Evolutionary conservation across 805 yeast genomes (phyloP).

Genomic region (Helenozyma baotianmanensis): DNA sequence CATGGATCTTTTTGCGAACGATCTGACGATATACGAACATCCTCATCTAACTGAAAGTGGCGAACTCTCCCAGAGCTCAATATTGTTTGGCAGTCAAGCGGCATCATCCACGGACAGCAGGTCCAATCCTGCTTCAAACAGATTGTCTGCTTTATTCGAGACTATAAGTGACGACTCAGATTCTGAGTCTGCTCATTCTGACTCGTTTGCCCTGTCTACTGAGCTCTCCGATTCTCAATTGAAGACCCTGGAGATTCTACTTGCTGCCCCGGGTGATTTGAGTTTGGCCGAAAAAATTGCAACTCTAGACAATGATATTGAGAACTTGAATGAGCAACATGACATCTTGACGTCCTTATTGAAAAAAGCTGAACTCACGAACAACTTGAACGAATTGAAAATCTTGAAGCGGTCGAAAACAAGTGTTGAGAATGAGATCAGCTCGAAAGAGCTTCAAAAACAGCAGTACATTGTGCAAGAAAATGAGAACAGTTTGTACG

Average conservation of each 20-base stretch:
- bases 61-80: constrained; percentile 26
- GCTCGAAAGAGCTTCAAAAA: constrained; percentile 63
- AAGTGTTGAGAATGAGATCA: constrained; percentile 69
- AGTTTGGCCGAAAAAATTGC: constrained; percentile 64
- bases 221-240: constrained; percentile 10
- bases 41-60: too few relatives aligned
- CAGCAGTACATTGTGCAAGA: constrained; percentile 84
- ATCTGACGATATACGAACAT: too few relatives aligned
- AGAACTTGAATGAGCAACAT: constrained; percentile 55
- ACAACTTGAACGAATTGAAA: constrained; percentile 64
- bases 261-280: constrained; percentile 68
- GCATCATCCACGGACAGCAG: too few relatives aligned
- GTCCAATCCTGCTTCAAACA: constrained; percentile 3
- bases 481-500: constrained; percentile 70
- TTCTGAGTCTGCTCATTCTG: constrained; percentile 25
- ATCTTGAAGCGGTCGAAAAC: constrained; percentile 63
- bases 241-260: constrained; percentile 32
- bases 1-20: constrained; percentile 4
- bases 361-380: constrained; percentile 79
- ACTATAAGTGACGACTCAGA: constrained; percentile 32
- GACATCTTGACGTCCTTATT: constrained; percentile 63
- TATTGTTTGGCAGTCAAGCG: constrained; percentile 34
- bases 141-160: constrained; percentile 31
- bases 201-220: constrained; percentile 6
- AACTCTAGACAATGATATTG: constrained; percentile 54